Conservation (phyloP, 192 early-diverging fungal genomes). For the Oehlia diaphana region DNA sequence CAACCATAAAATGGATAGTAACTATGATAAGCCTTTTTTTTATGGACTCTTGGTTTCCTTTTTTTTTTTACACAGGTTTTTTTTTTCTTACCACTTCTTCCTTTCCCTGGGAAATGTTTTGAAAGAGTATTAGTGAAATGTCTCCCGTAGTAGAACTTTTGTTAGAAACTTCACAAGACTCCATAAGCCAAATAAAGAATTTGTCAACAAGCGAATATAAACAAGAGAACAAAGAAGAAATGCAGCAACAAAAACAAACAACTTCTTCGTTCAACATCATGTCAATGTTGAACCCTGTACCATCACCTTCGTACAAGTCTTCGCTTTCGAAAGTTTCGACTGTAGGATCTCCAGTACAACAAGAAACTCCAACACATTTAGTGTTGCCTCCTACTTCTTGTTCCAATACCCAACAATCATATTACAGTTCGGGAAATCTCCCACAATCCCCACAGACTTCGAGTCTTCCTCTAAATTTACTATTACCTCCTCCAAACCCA, state of each 20-base stretch:
- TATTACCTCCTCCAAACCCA: not conserved
- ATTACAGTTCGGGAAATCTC: not conserved
- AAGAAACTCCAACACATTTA: not conserved
- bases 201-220: not conserved
- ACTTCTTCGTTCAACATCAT: slow-evolving; percentile 26
- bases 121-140: not conserved
- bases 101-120: not conserved
- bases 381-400: slow-evolving; percentile 3
- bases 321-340: not conserved
- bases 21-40: slow-evolving; percentile 1
- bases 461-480: not conserved
- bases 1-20: not conserved
- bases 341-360: not conserved
- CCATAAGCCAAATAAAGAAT: not conserved
- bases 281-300: slow-evolving; percentile 26
- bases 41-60: not conserved
- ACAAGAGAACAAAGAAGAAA: not conserved
- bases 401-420: slow-evolving; percentile 10
- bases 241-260: slow-evolving; percentile 9
- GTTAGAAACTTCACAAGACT: not conserved
- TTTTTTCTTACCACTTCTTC: not conserved
- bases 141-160: not conserved
- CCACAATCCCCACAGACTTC: slow-evolving; percentile 7
- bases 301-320: slow-evolving; percentile 11
- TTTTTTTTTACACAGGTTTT: not conserved